phyloP scores from a whole-genome alignment of 371 early-diverging fungal species.

The Rhizopus stolonifer region DNA sequence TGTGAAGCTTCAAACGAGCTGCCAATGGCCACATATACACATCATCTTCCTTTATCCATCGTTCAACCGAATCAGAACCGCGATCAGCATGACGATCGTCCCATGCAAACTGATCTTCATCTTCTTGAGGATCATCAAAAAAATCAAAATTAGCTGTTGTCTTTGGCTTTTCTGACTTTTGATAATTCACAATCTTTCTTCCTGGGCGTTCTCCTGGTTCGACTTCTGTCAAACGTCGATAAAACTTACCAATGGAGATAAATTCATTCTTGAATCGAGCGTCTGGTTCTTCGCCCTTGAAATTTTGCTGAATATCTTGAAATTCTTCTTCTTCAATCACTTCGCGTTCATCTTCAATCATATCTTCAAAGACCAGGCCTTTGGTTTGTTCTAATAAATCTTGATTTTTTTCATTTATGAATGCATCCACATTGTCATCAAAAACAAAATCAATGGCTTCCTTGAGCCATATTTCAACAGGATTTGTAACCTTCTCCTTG shows the following conservation, averaged over 20 bases:
- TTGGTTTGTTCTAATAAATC: conserved; percentile 33
- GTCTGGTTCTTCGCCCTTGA: conserved; percentile 40
- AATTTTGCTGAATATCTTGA: conserved; percentile 46
- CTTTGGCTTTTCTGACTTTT: conserved; percentile 19
- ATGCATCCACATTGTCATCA: conserved; percentile 11
- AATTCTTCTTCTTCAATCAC: conserved; percentile 59
- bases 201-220: conserved; percentile 14
- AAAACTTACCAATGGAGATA: conserved; percentile 40
- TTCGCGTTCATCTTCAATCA: conserved; percentile 45
- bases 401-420: conserved; percentile 26
- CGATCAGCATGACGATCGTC: conserved; percentile 3
- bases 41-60: conserved; percentile 47
- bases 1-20: conserved; percentile 56
- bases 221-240: conserved; percentile 18
- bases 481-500: conserved; percentile 25
- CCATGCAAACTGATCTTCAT: conserved; percentile 3
- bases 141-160: conserved; percentile 26
- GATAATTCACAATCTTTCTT: conserved; percentile 39
- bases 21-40: conserved; percentile 55
- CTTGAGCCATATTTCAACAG: conserved; percentile 44
- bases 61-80: conserved; percentile 24
- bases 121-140: conserved; percentile 23
- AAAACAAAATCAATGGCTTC: conserved; percentile 43
- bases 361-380: conserved; percentile 33
- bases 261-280: conserved; percentile 17